Percentiles rank a stretch among this genome's conserved stretches.
These are phyloP conservation scores for Blastomyces gilchristii DNA, from an alignment of 2,329 filamentous ascomycete genomes.

Conservation along the genomic window DNA sequence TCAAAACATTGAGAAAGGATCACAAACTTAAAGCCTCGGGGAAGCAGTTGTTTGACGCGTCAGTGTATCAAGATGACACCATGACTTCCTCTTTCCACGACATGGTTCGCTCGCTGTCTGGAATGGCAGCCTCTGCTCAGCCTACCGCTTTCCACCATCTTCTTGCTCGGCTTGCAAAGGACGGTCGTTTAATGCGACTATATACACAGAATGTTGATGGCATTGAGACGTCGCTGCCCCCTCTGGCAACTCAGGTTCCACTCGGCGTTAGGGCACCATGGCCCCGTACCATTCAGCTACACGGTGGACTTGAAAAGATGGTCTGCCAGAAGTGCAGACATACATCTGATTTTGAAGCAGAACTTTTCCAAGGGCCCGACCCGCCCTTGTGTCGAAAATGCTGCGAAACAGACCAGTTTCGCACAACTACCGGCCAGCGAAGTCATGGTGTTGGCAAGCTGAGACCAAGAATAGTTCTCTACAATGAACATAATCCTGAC, in stretches of 20 bases:
- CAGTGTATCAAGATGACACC: slow-evolving; percentile 85
- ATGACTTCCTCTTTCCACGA: slow-evolving; percentile 87
- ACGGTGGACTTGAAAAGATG: slow-evolving; percentile 92
- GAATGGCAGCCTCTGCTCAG: slow-evolving; percentile 62
- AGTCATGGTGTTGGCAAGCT: slow-evolving; percentile 88
- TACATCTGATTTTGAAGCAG: slow-evolving; percentile 63
- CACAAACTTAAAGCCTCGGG: slow-evolving; percentile 89
- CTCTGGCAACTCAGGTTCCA: slow-evolving; percentile 70
- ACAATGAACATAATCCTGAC: slow-evolving; percentile 95
- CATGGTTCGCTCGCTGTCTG: slow-evolving; percentile 85
- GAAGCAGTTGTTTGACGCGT: slow-evolving; percentile 93
- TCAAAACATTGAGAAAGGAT: slow-evolving; percentile 71
- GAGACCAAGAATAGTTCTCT: slow-evolving; percentile 86
- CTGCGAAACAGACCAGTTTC: slow-evolving; percentile 61
- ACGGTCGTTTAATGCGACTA: slow-evolving; percentile 75
- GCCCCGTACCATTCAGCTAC: slow-evolving; percentile 86
- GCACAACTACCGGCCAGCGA: slow-evolving; percentile 70
- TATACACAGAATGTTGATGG: slow-evolving; percentile 98
- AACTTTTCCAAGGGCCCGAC: slow-evolving; percentile 72
- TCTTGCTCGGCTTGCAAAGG: slow-evolving; percentile 76
- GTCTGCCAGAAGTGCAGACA: slow-evolving; percentile 86
- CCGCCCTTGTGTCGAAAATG: slow-evolving; percentile 72
- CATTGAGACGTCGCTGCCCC: slow-evolving; percentile 73
- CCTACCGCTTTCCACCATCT: slow-evolving; percentile 90
- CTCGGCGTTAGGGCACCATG: slow-evolving; percentile 77